A percentile compares a stretch with the other conserved stretches of the same genome.
Evolutionary conservation across 805 yeast species (phyloP).

Genomic region (Candida dendrica): DNA sequence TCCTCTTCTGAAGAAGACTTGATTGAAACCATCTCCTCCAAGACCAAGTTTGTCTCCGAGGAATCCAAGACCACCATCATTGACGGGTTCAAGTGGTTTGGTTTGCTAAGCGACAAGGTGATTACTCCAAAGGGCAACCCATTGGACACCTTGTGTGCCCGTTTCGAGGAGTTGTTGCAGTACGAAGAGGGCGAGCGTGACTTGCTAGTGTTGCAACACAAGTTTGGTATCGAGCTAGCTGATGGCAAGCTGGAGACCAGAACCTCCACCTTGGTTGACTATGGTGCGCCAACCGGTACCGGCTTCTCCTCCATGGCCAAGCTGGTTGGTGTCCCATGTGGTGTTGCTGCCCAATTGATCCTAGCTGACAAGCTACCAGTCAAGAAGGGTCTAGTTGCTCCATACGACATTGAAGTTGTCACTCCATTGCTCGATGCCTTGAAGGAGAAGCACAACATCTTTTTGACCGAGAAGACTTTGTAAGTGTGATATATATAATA

Average conservation of each 20-base stretch:
- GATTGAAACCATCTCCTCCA: constrained; percentile 63
- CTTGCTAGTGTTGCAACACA: constrained; percentile 91
- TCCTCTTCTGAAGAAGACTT: constrained; percentile 69
- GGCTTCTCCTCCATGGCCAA: constrained; percentile 98
- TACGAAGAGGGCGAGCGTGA: constrained; percentile 94
- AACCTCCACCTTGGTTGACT: constrained; percentile 91
- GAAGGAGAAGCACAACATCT: constrained; percentile 85
- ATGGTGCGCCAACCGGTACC: constrained; percentile 75
- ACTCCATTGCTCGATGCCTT: constrained; percentile 86
- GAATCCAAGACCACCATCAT: constrained; percentile 83
- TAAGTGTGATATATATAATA: no score
- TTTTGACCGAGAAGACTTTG: constrained; percentile 76
- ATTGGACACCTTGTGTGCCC: constrained; percentile 93
- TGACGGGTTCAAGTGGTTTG: constrained; percentile 90
- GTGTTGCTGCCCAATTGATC: constrained; percentile 85
- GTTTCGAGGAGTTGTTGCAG: constrained; percentile 93
- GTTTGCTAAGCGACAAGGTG: constrained; percentile 68
- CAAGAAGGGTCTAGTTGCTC: constrained; percentile 85
- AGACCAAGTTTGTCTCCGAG: constrained; percentile 73
- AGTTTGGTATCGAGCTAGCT: constrained; percentile 95
- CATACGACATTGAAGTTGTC: constrained; percentile 84
- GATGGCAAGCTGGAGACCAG: constrained; percentile 87
- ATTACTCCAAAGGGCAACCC: constrained; percentile 91
- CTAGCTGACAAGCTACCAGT: constrained; percentile 65
- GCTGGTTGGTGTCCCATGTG: constrained; percentile 97